Base-by-base conservation (phyloP, 225 moss, liverwort and hornwort genomes). In the Straminergon stramineum region DNA sequence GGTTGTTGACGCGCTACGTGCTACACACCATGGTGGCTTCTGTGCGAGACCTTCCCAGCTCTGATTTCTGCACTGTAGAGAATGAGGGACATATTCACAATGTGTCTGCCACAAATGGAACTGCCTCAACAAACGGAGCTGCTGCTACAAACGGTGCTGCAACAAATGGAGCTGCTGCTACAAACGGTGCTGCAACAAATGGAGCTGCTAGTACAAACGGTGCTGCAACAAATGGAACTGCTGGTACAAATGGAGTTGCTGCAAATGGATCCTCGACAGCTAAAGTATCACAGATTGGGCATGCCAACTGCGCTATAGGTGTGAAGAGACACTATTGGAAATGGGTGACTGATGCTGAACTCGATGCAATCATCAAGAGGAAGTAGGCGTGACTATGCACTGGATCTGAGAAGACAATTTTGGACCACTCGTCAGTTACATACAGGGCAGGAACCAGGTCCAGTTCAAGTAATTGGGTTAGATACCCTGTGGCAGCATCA, bases 11-110 rank as follows among this genome's bases (percentile, higher is more conserved):
- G 20, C 94, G 92, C 32, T 99, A 94, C 83, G 94, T 97, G 52
- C 90, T 99, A 39, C 97, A 99, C 80, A 92, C 93, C 31, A 95
- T 99, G 96, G 96, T 94, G 75, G 99, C 97, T 70, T 90, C 89
- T 21, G 92, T 99, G 87, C 90, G 91, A 81, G 93, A 94, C 60
- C 95, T 97, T 63, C 97, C 97, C 55, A 79, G 90, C 37, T 87
- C 92, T 56, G 94, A 95, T 75, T 99, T 99, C 75, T 94, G 91
- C 90, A 99, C 96, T 6, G 88, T 91, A 51, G 99, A 99, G 87
- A 93, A 95, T 69, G 99, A 97, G 90, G 93, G 91, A 34, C 86
- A 88, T 22, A 60, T 55, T 75, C 61, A 61, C 75, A 91, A 91
- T 86, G 93, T 61, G 35, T 61, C 79, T 55, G 37, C 61, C 61